A percentile compares a stretch with the other conserved stretches of the same genome.
Conservation (phyloP, 192 early-diverging fungal genomes). For the Backusella parvicylindrica region DNA sequence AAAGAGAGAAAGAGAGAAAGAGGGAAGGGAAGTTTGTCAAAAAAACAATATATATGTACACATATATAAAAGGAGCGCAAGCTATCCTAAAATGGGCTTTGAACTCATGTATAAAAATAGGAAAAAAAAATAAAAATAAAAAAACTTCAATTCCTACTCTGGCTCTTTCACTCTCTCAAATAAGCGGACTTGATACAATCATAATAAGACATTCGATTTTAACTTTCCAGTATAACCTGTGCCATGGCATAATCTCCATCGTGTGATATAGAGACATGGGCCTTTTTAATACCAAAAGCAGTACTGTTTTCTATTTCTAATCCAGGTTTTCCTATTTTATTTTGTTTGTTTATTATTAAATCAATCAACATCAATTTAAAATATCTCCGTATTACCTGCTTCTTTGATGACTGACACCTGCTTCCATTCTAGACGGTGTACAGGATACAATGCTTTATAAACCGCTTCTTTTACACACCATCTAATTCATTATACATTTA, state of each 20-base stretch:
- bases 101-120: constrained; percentile 9
- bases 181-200: neutral
- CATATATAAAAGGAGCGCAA: constrained; percentile 9
- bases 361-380: neutral
- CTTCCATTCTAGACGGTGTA: constrained; percentile 53
- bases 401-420: constrained; percentile 57
- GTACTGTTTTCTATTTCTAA: constrained; percentile 35
- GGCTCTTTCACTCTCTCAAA: neutral
- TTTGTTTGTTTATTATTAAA: neutral
- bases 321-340: constrained; percentile 44
- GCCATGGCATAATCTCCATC: constrained; percentile 75
- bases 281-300: constrained; percentile 28
- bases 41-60: neutral
- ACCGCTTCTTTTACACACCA: constrained; percentile 75
- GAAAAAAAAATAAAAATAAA: neutral
- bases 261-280: constrained; percentile 69
- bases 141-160: neutral
- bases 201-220: neutral
- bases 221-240: constrained; percentile 59
- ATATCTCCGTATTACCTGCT: constrained; percentile 33
- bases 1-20: constrained; percentile 3
- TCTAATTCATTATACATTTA: constrained; percentile 32
- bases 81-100: constrained; percentile 11
- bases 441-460: constrained; percentile 69
- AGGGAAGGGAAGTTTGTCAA: neutral